Evolutionary conservation across 148 eudicot genomes (phyloP).

Genomic region (Hydrangea macrophylla): DNA sequence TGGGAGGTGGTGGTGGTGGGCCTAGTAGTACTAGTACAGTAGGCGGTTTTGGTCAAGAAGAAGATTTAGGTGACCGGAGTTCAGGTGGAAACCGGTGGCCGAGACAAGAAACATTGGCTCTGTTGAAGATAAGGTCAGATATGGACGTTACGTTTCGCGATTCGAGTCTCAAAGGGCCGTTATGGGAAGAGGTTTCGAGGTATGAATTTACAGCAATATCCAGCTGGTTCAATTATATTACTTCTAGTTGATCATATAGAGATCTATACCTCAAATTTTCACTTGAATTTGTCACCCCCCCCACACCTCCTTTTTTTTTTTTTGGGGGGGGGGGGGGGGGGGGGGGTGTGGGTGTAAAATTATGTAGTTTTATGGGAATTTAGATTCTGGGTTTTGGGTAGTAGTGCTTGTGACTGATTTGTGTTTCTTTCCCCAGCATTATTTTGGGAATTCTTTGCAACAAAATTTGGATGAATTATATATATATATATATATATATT

Average conservation of each 20-base stretch:
- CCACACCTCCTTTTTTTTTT: too few relatives aligned
- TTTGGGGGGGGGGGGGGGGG: too few relatives aligned
- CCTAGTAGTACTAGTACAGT: slow-evolving; percentile 16
- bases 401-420: slow-evolving; percentile 7
- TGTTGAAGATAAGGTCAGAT: slow-evolving; percentile 76
- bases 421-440: slow-evolving; percentile 17
- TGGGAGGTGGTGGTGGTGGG: slow-evolving; percentile 25
- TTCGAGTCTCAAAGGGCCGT: slow-evolving; percentile 88
- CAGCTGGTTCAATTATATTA: too few relatives aligned
- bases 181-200: slow-evolving; percentile 98
- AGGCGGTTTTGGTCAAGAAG: slow-evolving; percentile 32
- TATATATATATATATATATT: background rate
- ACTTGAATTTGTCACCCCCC: too few relatives aligned
- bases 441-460: slow-evolving; percentile 30
- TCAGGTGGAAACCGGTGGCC: slow-evolving; percentile 96
- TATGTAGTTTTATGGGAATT: slow-evolving; percentile 20
- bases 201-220: slow-evolving; percentile 3
- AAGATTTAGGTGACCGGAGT: slow-evolving; percentile 30
- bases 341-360: too few relatives aligned
- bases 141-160: slow-evolving; percentile 92
- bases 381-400: background rate
- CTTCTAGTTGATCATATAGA: background rate
- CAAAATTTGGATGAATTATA: slow-evolving; percentile 7
- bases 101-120: slow-evolving; percentile 75
- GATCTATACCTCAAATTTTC: slow-evolving; percentile 17